Base-by-base conservation (phyloP, 2,329 filamentous ascomycete species). In the Mycocentrospora acerina region DNA sequence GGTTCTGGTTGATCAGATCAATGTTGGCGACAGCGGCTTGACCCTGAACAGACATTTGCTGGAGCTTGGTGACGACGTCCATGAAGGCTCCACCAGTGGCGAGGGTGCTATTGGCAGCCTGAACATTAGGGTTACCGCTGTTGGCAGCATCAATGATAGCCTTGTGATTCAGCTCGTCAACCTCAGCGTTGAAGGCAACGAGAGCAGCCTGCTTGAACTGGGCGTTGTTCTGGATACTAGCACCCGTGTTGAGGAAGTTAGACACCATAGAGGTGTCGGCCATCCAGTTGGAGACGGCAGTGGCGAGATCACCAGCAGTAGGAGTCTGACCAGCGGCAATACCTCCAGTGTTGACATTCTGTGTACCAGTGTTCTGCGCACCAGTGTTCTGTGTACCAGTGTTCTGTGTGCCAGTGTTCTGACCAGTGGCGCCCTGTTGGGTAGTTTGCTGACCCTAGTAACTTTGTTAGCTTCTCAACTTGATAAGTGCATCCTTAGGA, bases 101-200 rank as follows among this genome's bases (percentile, higher is more conserved):
- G 31, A 68, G 60, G 18, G 64, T 67, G 47, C 58, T 60, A 52
- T 67, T 67, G 35, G 64, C 64, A 31, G 57, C 57, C 30, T 58
- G 53, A 33, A 68, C 59, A 13, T 59, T 59, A 31, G 59, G 55
- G 34, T 51, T 30, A 12, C 35, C 18, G 29, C 51, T 46, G 32
- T 59, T 55, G 26, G 56, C 58, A 18, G 49, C 46, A 30, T 66
- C 64, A 35, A 66, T 62, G 40, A 62, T 59, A 30, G 60, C 62
- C 51, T 69, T 69, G 46, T 67, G 63, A 39, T 51, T 63, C 31
- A 68, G 59, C 45, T 68, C 64, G 31, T 68, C 64, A 14, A 66
- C 62, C 42, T 68, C 64, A 29, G 64, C 64, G 40, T 66, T 65
- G 54, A 53, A 64, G 12, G 64, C 64, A 11, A 64, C 64, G 7